Evolutionary conservation across 2,329 filamentous ascomycete species (phyloP).

Genomic region (Tolypocladium cylindrosporum): DNA sequence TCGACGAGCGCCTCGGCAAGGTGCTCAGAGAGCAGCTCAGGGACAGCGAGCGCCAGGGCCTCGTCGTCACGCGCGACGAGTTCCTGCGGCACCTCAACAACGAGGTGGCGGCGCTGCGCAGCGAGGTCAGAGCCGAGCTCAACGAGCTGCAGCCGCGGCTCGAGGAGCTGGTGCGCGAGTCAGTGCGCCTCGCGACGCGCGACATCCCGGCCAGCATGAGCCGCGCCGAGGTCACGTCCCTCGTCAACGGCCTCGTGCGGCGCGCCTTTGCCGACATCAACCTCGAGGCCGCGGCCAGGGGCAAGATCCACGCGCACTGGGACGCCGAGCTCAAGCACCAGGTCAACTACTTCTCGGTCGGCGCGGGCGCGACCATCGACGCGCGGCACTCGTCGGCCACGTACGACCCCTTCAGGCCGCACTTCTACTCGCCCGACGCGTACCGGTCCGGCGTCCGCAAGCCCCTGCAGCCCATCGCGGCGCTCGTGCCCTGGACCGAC

Average conservation of each 20-base stretch:
- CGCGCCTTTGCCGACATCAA: constrained; percentile 34
- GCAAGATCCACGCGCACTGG: constrained; percentile 34
- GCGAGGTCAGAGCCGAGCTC: constrained; percentile 31
- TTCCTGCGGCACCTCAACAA: constrained; percentile 33
- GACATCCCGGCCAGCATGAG: constrained; percentile 22
- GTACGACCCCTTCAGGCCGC: constrained; percentile 25
- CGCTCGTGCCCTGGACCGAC: constrained; percentile 62
- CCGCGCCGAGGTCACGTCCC: constrained; percentile 26
- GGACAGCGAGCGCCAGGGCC: constrained; percentile 18
- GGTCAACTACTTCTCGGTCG: constrained; percentile 64
- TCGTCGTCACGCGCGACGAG: constrained; percentile 35
- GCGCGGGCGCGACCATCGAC: constrained; percentile 58
- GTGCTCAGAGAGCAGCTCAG: constrained; percentile 26
- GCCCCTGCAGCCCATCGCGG: constrained; percentile 34
- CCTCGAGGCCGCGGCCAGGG: constrained; percentile 35
- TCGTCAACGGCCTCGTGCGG: constrained; percentile 31
- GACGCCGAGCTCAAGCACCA: constrained; percentile 36
- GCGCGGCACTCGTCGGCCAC: constrained; percentile 48
- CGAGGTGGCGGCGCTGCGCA: constrained; percentile 26
- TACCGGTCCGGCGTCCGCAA: constrained; percentile 11
- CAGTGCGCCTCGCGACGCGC: constrained; percentile 16
- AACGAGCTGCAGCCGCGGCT: constrained; percentile 24
- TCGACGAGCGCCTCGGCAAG: constrained; percentile 23
- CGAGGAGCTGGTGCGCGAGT: constrained; percentile 19
- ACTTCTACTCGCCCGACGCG: constrained; percentile 4